Conservation (phyloP, 805 yeast species). For the Suhomyces sp. region DNA sequence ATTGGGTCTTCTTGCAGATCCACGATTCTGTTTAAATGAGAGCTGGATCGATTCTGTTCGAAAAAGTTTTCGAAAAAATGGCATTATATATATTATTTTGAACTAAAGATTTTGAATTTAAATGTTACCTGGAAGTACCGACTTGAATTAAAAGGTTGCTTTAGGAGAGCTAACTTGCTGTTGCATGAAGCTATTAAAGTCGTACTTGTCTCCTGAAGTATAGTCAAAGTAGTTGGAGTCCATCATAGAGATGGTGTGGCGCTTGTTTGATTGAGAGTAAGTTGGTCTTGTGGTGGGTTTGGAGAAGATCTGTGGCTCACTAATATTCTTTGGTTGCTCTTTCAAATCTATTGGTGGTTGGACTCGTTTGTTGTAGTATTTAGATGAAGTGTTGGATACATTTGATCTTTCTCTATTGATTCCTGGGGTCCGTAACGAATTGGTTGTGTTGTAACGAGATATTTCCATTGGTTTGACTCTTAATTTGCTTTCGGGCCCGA, state of each 20-base stretch:
- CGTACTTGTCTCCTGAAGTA: conserved; percentile 27
- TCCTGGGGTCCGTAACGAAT: not conserved
- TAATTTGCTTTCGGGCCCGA: conserved; percentile 20
- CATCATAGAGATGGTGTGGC: conserved; percentile 7
- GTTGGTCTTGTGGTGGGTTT: not conserved
- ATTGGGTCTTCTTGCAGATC: too few species aligned
- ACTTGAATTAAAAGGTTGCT: not conserved
- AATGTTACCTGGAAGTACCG: too few species aligned
- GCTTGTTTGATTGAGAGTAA: conserved; percentile 2
- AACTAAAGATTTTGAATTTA: too few species aligned
- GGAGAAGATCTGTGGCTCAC: not conserved
- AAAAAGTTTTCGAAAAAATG: too few species aligned
- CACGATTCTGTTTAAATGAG: too few species aligned
- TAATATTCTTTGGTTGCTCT: not conserved
- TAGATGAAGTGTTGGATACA: conserved; percentile 8
- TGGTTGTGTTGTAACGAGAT: conserved; percentile 2
- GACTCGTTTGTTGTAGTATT: conserved; percentile 20
- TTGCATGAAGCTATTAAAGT: conserved; percentile 37
- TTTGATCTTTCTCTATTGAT: conserved; percentile 2
- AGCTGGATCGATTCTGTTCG: too few species aligned
- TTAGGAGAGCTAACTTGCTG: conserved; percentile 14
- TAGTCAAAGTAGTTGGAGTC: conserved; percentile 37
- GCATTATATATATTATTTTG: too few species aligned
- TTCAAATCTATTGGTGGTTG: conserved; percentile 12
- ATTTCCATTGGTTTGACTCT: conserved; percentile 5